phyloP scores from a whole-genome alignment of 352 stramenopile genomes.

The Pythium apleroticum region DNA sequence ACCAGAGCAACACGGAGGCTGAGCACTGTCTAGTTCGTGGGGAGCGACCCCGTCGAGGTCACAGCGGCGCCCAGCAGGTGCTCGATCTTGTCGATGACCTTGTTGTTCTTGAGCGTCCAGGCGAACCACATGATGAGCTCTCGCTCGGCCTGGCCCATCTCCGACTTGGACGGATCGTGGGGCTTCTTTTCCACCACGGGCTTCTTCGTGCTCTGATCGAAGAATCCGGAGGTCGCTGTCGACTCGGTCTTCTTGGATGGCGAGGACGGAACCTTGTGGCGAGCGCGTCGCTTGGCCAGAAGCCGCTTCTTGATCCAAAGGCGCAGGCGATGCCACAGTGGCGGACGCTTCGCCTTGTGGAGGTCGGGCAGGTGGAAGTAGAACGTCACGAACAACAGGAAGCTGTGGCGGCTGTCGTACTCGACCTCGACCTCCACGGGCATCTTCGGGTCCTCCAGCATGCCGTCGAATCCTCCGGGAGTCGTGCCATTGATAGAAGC shows the following conservation, averaged over 20 bases:
- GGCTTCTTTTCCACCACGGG: neutral
- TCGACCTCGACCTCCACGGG: slow-evolving; percentile 79
- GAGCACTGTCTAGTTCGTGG: neutral
- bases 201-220: slow-evolving; percentile 15
- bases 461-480: neutral
- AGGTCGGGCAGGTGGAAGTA: slow-evolving; percentile 35
- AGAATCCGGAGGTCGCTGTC: neutral
- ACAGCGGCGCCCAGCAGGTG: slow-evolving; percentile 27
- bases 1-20: too few relatives aligned
- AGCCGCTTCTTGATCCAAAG: slow-evolving; percentile 16
- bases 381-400: slow-evolving; percentile 54
- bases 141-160: slow-evolving; percentile 40
- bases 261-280: neutral
- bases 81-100: slow-evolving; percentile 37
- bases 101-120: slow-evolving; percentile 51
- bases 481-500: too few relatives aligned
- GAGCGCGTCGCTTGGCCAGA: neutral
- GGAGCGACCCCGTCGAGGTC: neutral
- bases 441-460: slow-evolving; percentile 30
- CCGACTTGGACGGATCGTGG: slow-evolving; percentile 13
- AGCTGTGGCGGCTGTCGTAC: slow-evolving; percentile 56
- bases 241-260: slow-evolving; percentile 10
- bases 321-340: slow-evolving; percentile 7
- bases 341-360: slow-evolving; percentile 2
- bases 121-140: slow-evolving; percentile 57